Base-by-base conservation (phyloP, 345 rosid species). In the Moringa oleifera region DNA sequence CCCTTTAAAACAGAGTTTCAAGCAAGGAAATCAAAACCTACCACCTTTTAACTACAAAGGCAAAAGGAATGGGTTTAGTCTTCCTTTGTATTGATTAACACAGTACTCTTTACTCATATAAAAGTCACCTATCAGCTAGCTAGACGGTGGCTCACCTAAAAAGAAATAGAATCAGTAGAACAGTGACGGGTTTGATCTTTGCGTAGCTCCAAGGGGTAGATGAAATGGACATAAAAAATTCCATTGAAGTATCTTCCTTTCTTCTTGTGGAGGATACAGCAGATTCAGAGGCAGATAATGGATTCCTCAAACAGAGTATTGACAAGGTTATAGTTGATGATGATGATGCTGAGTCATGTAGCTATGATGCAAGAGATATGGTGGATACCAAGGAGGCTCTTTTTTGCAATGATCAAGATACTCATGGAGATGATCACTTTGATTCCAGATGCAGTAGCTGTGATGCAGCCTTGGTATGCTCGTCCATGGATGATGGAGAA, bases 301-400 rank as follows among this genome's bases (percentile, higher is more conserved):
- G 47, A 18, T 13, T 37, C 22, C 16, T 41, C 9, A 41, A 41
- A 11, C 47, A 41, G 4, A 50, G 13, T 41, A 1, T 1, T 15
- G 9, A 45, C 62, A 33, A 51, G 5, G 59, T 62, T 7, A 31
- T 49, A 6, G 37, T 18, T 5, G 56, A 25, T 1, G 71, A 64
- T 28, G 78, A 76, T 55, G 90, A 85, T 67, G 90, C 90, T 0
- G 82, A 82, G 70, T 85, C 87, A 15, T 78, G 87, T 52, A 69
- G 77, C 73, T 72, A 74, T 24, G 79, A 79, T 33, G 15, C 66
- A 20, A 33, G 19, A 17, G 70, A 60, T 23, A 37, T 36, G 1
- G 41, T 20, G 8, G 59, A 36, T 59, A 36, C 22, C 33, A 23
- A n/a, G 33, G 52, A 73, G 16, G 57, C 37, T 53, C 31, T 51